Conservation (phyloP, 23 red algal genomes). For the Porphyridium purpureum region DNA sequence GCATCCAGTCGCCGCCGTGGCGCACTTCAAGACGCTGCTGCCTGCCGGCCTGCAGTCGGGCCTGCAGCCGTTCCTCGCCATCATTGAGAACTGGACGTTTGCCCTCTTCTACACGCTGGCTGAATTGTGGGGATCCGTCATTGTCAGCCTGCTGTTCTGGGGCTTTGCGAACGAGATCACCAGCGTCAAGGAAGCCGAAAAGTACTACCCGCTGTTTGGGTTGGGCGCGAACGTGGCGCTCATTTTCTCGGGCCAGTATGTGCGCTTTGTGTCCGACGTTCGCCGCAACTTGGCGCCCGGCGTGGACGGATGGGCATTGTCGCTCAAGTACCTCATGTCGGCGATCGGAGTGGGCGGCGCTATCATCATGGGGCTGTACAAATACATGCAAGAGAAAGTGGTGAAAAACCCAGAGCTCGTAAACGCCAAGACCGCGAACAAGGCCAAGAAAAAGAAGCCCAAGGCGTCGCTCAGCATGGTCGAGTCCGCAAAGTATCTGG, state of each 20-base stretch:
- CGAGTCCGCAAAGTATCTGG: conserved; percentile 82
- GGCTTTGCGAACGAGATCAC: conserved; percentile 97
- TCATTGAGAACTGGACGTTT: conserved; percentile 96
- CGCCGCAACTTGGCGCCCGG: conserved; percentile 81
- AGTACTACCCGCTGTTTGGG: conserved; percentile 96
- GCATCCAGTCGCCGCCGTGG: conserved; percentile 52
- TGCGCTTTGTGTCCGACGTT: conserved; percentile 82
- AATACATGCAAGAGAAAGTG: conserved; percentile 87
- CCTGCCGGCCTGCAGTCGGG: conserved; percentile 26
- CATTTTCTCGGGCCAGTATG: conserved; percentile 96
- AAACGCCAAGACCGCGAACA: conserved; percentile 14
- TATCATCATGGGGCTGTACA: conserved; percentile 51
- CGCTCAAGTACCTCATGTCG: conserved; percentile 79
- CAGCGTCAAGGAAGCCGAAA: conserved; percentile 89
- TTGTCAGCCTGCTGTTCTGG: conserved; percentile 95
- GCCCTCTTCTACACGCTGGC: conserved; percentile 97
- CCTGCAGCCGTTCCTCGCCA: conserved; percentile 50
- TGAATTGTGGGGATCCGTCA: conserved; percentile 94
- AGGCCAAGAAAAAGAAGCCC: conserved; percentile 42
- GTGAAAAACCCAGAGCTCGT: conserved; percentile 74
- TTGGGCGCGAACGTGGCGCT: conserved; percentile 92
- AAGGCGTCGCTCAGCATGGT: conserved; percentile 81
- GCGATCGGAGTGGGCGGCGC: conserved; percentile 60
- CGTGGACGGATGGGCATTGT: conserved; percentile 94
- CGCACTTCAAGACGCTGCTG: conserved; percentile 23